phyloP scores from a whole-genome alignment of 441 rosid species.

The Lepidium campestre region DNA sequence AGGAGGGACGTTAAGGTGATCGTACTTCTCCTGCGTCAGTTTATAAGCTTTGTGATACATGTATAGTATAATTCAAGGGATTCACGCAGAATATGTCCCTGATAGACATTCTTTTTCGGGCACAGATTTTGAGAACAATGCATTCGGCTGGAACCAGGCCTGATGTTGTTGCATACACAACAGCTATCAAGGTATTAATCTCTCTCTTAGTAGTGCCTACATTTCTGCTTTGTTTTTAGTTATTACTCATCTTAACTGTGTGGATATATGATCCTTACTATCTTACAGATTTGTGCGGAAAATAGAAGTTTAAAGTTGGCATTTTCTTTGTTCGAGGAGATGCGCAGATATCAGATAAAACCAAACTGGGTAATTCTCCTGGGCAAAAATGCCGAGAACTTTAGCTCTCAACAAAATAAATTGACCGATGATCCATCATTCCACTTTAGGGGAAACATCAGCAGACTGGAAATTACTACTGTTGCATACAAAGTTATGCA shows the following conservation, averaged over 20 bases:
- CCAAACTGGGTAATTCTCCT: slow-evolving; percentile 65
- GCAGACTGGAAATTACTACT: not conserved
- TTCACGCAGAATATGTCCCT: slow-evolving; percentile 18
- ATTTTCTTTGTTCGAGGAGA: slow-evolving; percentile 73
- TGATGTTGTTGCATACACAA: slow-evolving; percentile 87
- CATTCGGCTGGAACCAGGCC: slow-evolving; percentile 60
- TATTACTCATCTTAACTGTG: slow-evolving; percentile 12
- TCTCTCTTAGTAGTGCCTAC: slow-evolving; percentile 13
- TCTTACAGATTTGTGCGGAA: slow-evolving; percentile 64
- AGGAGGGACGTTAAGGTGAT: not conserved
- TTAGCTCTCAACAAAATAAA: not conserved
- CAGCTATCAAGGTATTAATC: slow-evolving; percentile 72
- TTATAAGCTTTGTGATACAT: not conserved
- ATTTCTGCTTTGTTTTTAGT: slow-evolving; percentile 16
- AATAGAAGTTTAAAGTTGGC: slow-evolving; percentile 56
- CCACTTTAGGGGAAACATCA: not conserved
- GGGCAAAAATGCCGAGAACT: not conserved
- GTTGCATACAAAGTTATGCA: not conserved
- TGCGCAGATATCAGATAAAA: slow-evolving; percentile 63
- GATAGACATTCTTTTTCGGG: slow-evolving; percentile 32
- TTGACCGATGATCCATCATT: not conserved
- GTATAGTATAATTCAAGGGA: not conserved
- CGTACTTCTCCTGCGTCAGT: slow-evolving; percentile 1
- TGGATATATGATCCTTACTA: slow-evolving; percentile 21
- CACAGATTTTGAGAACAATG: slow-evolving; percentile 89